Evolutionary conservation across 164 flowering plant species (phyloP).

Genomic region (Akebia trifoliata): DNA sequence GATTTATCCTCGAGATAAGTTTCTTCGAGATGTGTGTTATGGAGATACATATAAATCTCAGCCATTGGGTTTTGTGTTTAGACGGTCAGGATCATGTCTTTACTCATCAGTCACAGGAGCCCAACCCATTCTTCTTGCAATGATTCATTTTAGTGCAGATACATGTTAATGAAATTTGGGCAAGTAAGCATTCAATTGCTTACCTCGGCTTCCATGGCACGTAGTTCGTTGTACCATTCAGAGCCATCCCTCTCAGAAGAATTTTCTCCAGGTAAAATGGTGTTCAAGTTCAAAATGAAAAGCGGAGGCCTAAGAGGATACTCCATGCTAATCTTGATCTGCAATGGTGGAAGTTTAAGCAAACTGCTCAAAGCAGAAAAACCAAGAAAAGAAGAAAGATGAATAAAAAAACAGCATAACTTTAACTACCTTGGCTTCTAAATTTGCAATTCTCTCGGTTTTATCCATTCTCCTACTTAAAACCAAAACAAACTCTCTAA

Average conservation of each 20-base stretch:
- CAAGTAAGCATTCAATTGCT: slow-evolving; percentile 14
- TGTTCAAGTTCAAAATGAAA: slow-evolving; percentile 43
- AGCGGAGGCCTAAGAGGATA: slow-evolving; percentile 92
- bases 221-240: slow-evolving; percentile 72
- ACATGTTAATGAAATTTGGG: too few relatives aligned
- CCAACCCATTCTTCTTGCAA: too few relatives aligned
- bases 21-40: too few relatives aligned
- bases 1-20: too few relatives aligned
- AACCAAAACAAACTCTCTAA: slow-evolving; percentile 55
- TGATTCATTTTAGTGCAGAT: too few relatives aligned
- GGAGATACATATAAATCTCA: too few relatives aligned
- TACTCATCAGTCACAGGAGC: too few relatives aligned
- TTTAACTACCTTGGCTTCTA: slow-evolving; percentile 69
- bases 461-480: slow-evolving; percentile 35
- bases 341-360: slow-evolving; percentile 23
- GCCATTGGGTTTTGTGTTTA: too few relatives aligned
- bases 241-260: slow-evolving; percentile 21
- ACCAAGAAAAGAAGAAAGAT: slow-evolving; percentile 4
- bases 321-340: slow-evolving; percentile 83
- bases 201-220: slow-evolving; percentile 96
- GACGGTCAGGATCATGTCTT: too few relatives aligned
- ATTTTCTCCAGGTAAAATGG: slow-evolving; percentile 26
- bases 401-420: slow-evolving; percentile 1
- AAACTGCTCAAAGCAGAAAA: slow-evolving; percentile 3
- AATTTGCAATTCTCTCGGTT: slow-evolving; percentile 33